Conservation (phyloP, 257 asterid genomes). For the Gynochthodes officinalis region DNA sequence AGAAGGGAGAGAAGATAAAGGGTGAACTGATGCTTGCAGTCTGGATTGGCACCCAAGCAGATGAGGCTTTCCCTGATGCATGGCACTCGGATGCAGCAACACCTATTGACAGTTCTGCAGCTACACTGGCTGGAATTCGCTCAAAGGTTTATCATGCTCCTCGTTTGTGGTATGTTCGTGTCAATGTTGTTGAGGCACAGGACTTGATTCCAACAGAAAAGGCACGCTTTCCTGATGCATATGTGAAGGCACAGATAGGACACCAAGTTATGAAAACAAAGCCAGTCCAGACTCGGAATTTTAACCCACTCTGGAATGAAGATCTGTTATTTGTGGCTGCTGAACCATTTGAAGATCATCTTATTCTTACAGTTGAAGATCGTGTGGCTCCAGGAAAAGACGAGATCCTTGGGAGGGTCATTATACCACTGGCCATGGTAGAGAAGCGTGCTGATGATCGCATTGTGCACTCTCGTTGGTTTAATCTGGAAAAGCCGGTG, state of each 20-base stretch:
- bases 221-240: conserved; percentile 72
- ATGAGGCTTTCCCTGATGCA: conserved; percentile 89
- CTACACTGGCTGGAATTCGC: conserved; percentile 63
- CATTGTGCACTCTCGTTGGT: conserved; percentile 80
- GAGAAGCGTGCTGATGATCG: conserved; percentile 91
- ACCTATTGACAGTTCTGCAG: conserved; percentile 69
- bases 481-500: conserved; percentile 75
- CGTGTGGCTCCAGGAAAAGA: conserved; percentile 92
- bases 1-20: conserved; percentile 74
- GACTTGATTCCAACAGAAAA: conserved; percentile 70
- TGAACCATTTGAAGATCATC: conserved; percentile 90
- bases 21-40: conserved; percentile 92
- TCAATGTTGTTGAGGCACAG: conserved; percentile 84
- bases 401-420: conserved; percentile 77
- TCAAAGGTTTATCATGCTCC: conserved; percentile 94
- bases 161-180: conserved; percentile 85
- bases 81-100: conserved; percentile 93
- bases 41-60: conserved; percentile 96
- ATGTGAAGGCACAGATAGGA: conserved; percentile 85
- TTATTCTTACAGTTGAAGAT: conserved; percentile 79
- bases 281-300: conserved; percentile 59
- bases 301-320: conserved; percentile 89
- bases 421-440: conserved; percentile 63
- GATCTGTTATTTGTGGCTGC: conserved; percentile 82
- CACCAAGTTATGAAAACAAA: conserved; percentile 82